These are phyloP conservation scores for Fusarium nelsonii DNA, from an alignment of 2,329 filamentous ascomycete genomes.

Conservation along the genomic window DNA sequence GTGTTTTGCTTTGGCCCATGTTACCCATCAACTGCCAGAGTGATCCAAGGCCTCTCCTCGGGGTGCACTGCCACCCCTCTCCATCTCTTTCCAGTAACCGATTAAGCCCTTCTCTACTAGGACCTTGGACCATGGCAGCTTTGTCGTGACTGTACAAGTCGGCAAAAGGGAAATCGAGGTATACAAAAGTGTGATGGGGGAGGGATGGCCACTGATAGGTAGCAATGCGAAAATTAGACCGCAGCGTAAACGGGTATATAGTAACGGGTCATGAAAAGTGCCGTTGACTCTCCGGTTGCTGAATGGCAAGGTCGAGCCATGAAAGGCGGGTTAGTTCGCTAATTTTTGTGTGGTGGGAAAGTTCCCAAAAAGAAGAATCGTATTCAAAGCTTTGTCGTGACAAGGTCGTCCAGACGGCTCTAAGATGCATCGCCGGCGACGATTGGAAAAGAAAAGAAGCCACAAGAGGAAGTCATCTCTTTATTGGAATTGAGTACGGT, in stretches of 20 bases:
- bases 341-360: constrained; percentile 30
- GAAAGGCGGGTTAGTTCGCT: constrained; percentile 40
- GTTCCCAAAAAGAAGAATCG: constrained; percentile 30
- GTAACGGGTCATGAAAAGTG: constrained; percentile 47
- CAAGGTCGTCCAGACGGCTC: constrained; percentile 47
- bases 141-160: constrained; percentile 29
- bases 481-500: constrained; percentile 59
- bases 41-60: constrained; percentile 44
- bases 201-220: constrained; percentile 43
- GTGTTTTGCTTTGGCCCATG: constrained; percentile 40
- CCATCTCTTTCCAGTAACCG: constrained; percentile 21
- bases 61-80: constrained; percentile 34
- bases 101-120: constrained; percentile 26
- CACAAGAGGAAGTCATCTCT: constrained; percentile 31
- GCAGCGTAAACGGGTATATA: constrained; percentile 51
- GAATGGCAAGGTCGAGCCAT: constrained; percentile 38
- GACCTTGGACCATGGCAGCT: constrained; percentile 43
- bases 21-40: constrained; percentile 45
- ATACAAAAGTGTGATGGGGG: constrained; percentile 35
- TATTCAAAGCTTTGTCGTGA: constrained; percentile 44
- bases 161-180: constrained; percentile 7
- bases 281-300: constrained; percentile 37
- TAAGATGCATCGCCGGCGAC: constrained; percentile 46
- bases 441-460: constrained; percentile 31
- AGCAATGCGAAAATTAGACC: constrained; percentile 49